Evolutionary conservation across 2,329 filamentous ascomycete genomes (phyloP).

Genomic region (Metarhizium robertsii): DNA sequence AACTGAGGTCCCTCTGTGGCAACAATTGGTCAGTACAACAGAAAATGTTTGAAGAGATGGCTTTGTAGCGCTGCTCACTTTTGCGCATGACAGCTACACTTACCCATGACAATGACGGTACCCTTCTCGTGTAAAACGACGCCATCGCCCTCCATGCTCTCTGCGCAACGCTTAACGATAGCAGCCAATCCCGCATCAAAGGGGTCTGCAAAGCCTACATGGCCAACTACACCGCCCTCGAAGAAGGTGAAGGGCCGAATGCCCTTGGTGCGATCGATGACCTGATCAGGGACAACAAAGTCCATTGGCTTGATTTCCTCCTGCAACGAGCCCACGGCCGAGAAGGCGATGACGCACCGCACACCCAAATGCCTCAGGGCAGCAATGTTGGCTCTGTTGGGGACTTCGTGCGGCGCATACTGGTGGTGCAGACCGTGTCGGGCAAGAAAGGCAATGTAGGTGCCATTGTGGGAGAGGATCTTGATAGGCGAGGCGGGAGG

Average conservation of each 20-base stretch:
- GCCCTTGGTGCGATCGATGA: constrained; percentile 96
- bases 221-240: constrained; percentile 80
- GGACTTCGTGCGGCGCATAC: constrained; percentile 89
- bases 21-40: constrained; percentile 1
- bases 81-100: constrained; percentile 18
- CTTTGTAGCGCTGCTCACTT: background rate
- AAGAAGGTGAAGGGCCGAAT: constrained; percentile 94
- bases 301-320: constrained; percentile 93
- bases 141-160: constrained; percentile 69
- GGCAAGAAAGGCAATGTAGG: constrained; percentile 83
- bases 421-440: constrained; percentile 87
- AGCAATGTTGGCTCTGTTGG: constrained; percentile 91
- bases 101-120: constrained; percentile 85
- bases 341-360: constrained; percentile 86
- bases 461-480: constrained; percentile 78
- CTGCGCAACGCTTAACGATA: constrained; percentile 69
- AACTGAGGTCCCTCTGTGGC: constrained; percentile 87
- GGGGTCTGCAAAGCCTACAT: constrained; percentile 92
- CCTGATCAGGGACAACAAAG: constrained; percentile 92
- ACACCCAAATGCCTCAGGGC: constrained; percentile 88
- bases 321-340: constrained; percentile 83
- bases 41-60: background rate
- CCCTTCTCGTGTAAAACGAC: constrained; percentile 78
- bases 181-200: constrained; percentile 74
- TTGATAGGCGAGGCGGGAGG: constrained; percentile 64